phyloP scores from a whole-genome alignment of 2,329 filamentous ascomycete genomes.

The Botryotinia narcissicola region DNA sequence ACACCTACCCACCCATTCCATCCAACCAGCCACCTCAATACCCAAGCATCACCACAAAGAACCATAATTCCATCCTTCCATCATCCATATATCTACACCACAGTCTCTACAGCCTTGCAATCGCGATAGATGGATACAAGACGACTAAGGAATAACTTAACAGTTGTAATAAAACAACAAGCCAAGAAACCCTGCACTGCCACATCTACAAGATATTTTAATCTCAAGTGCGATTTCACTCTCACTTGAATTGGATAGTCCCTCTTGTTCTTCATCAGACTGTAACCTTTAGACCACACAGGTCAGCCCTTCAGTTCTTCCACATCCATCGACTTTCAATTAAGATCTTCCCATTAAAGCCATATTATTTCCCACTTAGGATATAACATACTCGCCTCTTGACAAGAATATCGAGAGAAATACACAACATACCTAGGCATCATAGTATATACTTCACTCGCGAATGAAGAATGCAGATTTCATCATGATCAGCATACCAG shows the following conservation, averaged over 20 bases:
- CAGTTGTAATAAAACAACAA: background rate
- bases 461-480: too few species aligned
- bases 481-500: background rate
- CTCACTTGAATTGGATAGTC: background rate
- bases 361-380: background rate
- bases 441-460: background rate
- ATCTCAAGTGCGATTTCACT: background rate
- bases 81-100: background rate
- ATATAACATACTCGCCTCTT: background rate
- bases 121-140: background rate
- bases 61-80: too few species aligned
- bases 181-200: background rate
- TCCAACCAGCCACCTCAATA: background rate
- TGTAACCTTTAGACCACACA: background rate
- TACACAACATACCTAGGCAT: background rate
- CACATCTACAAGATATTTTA: background rate
- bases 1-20: background rate
- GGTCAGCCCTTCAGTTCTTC: background rate
- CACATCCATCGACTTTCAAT: background rate
- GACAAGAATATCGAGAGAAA: background rate
- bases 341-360: background rate
- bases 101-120: background rate
- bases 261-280: background rate
- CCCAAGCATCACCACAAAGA: too few species aligned
- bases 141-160: background rate